A percentile compares a stretch with the other conserved stretches of the same genome.
These are phyloP conservation scores for Heliamphora exappendiculata DNA, from an alignment of 148 eudicot species.

Conservation along the genomic window DNA sequence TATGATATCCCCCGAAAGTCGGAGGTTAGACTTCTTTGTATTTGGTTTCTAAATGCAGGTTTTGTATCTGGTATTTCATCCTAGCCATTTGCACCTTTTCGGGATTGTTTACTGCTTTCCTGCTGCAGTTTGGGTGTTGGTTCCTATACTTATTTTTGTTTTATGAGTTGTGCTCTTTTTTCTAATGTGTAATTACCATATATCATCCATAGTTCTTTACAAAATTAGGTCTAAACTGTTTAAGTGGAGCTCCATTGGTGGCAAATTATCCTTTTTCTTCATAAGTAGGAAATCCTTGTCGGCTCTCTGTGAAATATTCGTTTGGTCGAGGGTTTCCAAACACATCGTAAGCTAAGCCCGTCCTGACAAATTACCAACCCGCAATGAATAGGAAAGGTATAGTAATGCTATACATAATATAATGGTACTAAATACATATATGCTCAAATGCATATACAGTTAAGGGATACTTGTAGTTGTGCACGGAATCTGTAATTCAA, in stretches of 20 bases:
- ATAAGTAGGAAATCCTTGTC: too few species aligned
- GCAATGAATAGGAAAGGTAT: too few species aligned
- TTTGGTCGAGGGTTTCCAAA: too few species aligned
- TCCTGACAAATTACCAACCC: too few species aligned
- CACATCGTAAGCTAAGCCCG: too few species aligned
- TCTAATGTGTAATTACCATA: background rate
- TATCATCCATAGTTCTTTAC: background rate
- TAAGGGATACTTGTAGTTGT: too few species aligned
- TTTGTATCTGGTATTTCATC: background rate
- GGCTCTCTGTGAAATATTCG: too few species aligned
- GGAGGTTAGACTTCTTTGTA: conserved; percentile 37
- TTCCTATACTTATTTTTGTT: background rate
- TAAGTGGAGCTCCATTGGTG: background rate
- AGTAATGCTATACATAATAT: too few species aligned
- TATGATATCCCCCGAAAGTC: conserved; percentile 79
- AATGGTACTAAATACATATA: too few species aligned
- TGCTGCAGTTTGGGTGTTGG: background rate
- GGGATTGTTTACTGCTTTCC: background rate
- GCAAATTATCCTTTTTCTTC: background rate
- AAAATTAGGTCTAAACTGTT: background rate
- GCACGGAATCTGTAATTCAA: too few species aligned
- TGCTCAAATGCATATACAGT: too few species aligned
- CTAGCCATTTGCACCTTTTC: background rate
- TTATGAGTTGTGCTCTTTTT: background rate
- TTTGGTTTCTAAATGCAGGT: background rate